Base-by-base conservation (phyloP, 1,139 yeast species). In the Candida sp. region DNA sequence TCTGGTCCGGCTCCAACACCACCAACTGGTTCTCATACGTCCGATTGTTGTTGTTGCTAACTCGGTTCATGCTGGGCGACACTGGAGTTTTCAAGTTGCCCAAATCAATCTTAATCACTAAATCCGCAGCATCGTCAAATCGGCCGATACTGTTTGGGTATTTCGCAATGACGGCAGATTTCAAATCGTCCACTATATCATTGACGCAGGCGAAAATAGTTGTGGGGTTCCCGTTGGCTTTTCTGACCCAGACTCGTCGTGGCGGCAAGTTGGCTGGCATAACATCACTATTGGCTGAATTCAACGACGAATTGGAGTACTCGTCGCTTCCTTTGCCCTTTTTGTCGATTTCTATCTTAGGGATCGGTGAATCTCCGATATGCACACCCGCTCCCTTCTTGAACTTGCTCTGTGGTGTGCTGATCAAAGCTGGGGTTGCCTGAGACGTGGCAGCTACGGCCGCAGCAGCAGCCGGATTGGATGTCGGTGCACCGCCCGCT, bases 121-220 rank as follows among this genome's bases (percentile, higher is more conserved):
- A 63, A 57, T 90, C 96, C 0, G 96, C 86, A 0, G 94, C 90
- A 62, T 90, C 96, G 53, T 75, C 80, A 17, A 68, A 63, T 44
- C 79, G 69, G 0, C 86, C 94, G 49, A 90, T 69, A 0, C 91
- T 75, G 39, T 85, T 85, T 8, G 96, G 96, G 60, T 83, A 90
- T 60, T 86, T 87, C 49, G 70, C 72, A 47, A 84, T 65, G 0
- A 89, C 77, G 50, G 81, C 75, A 26, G 77, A 70, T 61, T 90
- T 90, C 59, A 90, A 72, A 63, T 90, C 96, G 63, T 90, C 96
- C 4, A 90, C 79, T 1, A 90, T 73, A 58, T 86, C 90, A 28
- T 66, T 62, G 26, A 80, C 80, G 28, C 72, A 70, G 2, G 87
- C 85, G 49, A 73, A 63, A 3, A 90, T 70, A 1, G 96, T 84